Evolutionary conservation across 2,329 filamentous ascomycete species (phyloP).

Genomic region (Hypomyces perniciosus): DNA sequence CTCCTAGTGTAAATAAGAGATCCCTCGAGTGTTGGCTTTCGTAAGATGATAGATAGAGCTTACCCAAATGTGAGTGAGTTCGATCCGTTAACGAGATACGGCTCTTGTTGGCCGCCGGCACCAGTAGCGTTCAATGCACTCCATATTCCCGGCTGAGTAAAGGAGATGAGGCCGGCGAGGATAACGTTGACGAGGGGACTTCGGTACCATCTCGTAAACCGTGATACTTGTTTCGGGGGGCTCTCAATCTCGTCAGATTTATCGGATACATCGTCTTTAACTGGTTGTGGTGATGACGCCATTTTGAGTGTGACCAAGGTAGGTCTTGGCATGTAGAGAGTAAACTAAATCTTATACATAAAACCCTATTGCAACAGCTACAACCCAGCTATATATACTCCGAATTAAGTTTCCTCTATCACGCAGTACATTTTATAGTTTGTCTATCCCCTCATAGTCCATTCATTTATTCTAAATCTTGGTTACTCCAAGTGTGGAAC

Average conservation of each 20-base stretch:
- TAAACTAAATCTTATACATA: too few relatives aligned
- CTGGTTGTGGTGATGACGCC: slow-evolving; percentile 42
- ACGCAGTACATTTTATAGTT: too few relatives aligned
- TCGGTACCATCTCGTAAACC: slow-evolving; percentile 36
- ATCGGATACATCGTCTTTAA: slow-evolving; percentile 44
- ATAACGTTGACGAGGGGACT: slow-evolving; percentile 48
- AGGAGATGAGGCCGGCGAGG: slow-evolving; percentile 47
- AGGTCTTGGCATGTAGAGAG: too few relatives aligned
- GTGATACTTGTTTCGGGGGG: slow-evolving; percentile 6
- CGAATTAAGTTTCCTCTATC: too few relatives aligned
- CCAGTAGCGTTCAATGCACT: slow-evolving; percentile 50
- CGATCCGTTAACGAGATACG: slow-evolving; percentile 38
- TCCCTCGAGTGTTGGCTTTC: too few relatives aligned
- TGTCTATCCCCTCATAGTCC: too few relatives aligned
- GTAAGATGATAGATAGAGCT: slow-evolving; percentile 33
- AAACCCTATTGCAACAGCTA: too few relatives aligned
- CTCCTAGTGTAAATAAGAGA: too few relatives aligned
- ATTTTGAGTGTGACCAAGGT: too few relatives aligned
- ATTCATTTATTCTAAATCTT: too few relatives aligned
- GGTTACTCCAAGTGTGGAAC: too few relatives aligned
- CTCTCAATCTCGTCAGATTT: slow-evolving; percentile 1
- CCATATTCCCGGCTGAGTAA: slow-evolving; percentile 46
- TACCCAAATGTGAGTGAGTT: slow-evolving; percentile 44
- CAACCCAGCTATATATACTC: too few relatives aligned
- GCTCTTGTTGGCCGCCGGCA: slow-evolving; percentile 39